Base-by-base conservation (phyloP, 139 green algal genomes). In the Chlorella sorokiniana region DNA sequence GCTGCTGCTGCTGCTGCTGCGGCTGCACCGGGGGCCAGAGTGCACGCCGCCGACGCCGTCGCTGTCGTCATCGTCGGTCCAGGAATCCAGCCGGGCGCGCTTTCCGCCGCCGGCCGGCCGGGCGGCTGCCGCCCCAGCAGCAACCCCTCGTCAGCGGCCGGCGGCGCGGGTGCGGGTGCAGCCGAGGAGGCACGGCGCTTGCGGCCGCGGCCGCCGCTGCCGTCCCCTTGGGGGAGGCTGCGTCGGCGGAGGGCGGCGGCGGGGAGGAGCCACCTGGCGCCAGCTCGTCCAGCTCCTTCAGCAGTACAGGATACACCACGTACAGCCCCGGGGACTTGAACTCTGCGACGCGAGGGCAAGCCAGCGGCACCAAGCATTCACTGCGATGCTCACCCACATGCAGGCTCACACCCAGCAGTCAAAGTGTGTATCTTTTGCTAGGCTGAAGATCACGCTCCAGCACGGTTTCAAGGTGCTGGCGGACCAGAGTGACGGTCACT, bases 11-110 rank as follows among this genome's bases (percentile, higher is more conserved):
- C 35, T 14, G 44, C 48, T 59, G 72, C 52, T n/a, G 31, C 3
- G 70, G 45, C 6, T 59, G 69, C n/a, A 25, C 38, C n/a, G 3
- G 29, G 11, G 69, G 42, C 41, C 20, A 9, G 37, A 35, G 48
- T n/a, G 35, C 52, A 31, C 23, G 35, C 8, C 29, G 22, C 2
- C 51, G 71, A 35, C 68, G 72, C 35, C 71, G 7, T 68, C 72
- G 51, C 72, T 79, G 72, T 67, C 68, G 51, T 79, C 72, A 51
- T 79, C 72, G 25, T 79, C 72, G 10, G 72, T 79, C 72, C 72
- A 79, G 25, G 33, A 38, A 44, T 61, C 69, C 0, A 45, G 37
- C 35, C 52, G 71, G 33, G 31, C 14, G 9, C 72, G 72, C 51
- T 79, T 79, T 27, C 35, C 27, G 52, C 72, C 72, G 4, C 42